Base-by-base conservation (phyloP, 192 early-diverging fungal species). In the Backusella australiensis region DNA sequence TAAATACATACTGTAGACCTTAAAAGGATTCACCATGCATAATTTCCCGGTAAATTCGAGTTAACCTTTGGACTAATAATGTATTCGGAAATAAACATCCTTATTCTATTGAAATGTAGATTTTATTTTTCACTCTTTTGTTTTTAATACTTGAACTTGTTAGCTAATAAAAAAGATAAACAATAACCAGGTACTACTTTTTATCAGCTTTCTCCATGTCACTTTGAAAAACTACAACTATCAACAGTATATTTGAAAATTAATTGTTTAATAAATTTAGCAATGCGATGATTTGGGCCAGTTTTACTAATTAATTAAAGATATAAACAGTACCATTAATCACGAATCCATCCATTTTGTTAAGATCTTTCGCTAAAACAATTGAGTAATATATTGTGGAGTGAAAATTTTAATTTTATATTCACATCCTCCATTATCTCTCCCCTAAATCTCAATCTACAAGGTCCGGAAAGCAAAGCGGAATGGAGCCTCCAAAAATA, bases 21-120 rank as follows among this genome's bases (percentile, higher is more conserved):
- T 63, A 63, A 63, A 63, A 63, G 26, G 23, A 63, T 29, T 63
- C 9, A 26, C 21, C 21, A 26, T 12, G 56, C 23, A 29, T 63
- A 63, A 63, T 63, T 63, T 63, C 56, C 56, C 56, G 56, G 56
- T 63, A 29, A 14, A 63, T 63, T 56, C 29, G 26, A 63, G 56
- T 63, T 63, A 63, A 63, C 23, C 56, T 29, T 63, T 63, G 56
- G 29, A 63, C 56, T 63, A 23, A 23, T 14, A 63, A 11, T 63
- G 11, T 12, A 2, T 29, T 63, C 56, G 56, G 56, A 63, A 63
- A 63, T 63, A 63, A 63, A 63, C 9, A 29, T 63, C 12, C 11
- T 63, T n/a, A 17, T 14, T 44, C 5, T 44, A 4, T 44, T 17
- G 14, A 44, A 14, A 44, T 44, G 12, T 1, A 44, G 42, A 44